Evolutionary conservation across 2,329 filamentous ascomycete genomes (phyloP), one percentile per base, ranked within the genome.

Genomic region (Paramyrothecium sp.): DNA sequence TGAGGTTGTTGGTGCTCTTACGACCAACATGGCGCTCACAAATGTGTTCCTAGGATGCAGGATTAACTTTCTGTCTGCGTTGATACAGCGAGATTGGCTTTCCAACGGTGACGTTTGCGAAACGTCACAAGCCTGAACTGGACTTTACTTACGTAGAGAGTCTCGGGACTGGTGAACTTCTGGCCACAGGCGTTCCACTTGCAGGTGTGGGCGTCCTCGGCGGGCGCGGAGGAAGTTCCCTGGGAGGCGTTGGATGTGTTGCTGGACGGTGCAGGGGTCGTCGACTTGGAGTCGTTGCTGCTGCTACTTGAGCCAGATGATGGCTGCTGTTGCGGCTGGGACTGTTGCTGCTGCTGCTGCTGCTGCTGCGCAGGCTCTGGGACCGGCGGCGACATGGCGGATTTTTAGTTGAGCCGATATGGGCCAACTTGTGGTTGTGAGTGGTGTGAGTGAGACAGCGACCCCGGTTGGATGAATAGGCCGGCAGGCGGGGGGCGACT

Each of bases 1-100:
- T 98, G 70, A 99, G 82, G 78, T 99, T 99, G 81, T 98, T 98
- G 71, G 95, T 99, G 80, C 91, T 96, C 82, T 99, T 99, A 77
- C 95, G 92, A 63, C 95, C 95, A 73, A 99, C 93, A 81, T 99
- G 95, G 70, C 92, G 91, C 74, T 98, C 95, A 77, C 95, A 98
- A 65, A 99, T 93, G 76, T 99, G 95, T 69, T 98, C 94, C 93
- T 98, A 64, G 23, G 53, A n/a, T 38, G 53, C 21, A 33, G 10
- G 46, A 50, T 55, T 22, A 33, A 23, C 47, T 21, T 47, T 16
- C 10, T 47, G 44, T 8, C 19, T 50, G 13, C n/a, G n/a, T 50
- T 50, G 3, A 16, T 10, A 50, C n/a, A 5, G 38, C 38, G 38
- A 17, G 13, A 44, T 44, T 16, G 13, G n/a, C n/a, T 16, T 44